Evolutionary conservation across 139 green algal genomes (phyloP).

Genomic region (Haematococcus sp.): DNA sequence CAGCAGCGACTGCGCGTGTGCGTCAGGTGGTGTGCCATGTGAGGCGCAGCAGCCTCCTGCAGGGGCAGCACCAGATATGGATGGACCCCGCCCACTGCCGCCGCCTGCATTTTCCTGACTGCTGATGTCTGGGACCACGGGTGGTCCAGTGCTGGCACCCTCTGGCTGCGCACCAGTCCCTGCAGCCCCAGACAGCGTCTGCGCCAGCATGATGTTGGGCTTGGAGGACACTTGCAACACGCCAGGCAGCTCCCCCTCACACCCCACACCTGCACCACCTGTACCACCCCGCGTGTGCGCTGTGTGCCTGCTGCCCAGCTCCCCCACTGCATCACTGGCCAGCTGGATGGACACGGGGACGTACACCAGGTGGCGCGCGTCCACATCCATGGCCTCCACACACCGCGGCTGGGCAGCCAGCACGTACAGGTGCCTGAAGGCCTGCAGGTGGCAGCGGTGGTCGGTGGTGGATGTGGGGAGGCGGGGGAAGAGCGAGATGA

Average conservation of each 20-base stretch:
- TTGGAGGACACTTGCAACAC: neutral
- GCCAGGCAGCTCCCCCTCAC: neutral
- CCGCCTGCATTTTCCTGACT: no score
- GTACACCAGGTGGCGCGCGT: slow-evolving; percentile 63
- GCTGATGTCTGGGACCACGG: no score
- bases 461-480: slow-evolving; percentile 75
- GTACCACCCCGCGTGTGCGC: neutral
- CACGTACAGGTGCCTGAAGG: slow-evolving; percentile 93
- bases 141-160: slow-evolving; percentile 4
- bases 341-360: slow-evolving; percentile 65
- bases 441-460: slow-evolving; percentile 91
- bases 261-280: neutral
- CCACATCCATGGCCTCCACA: slow-evolving; percentile 82
- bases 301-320: neutral
- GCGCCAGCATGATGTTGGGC: neutral
- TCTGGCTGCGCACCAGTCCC: neutral
- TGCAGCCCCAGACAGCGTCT: no score
- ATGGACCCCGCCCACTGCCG: slow-evolving; percentile 4
- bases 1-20: no score
- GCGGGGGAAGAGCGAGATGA: slow-evolving; percentile 86
- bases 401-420: slow-evolving; percentile 76
- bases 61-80: no score
- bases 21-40: no score
- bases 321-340: neutral
- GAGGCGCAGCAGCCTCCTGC: no score